Evolutionary conservation across 805 yeast species (phyloP).

Genomic region (Cyberlindnera petersonii): DNA sequence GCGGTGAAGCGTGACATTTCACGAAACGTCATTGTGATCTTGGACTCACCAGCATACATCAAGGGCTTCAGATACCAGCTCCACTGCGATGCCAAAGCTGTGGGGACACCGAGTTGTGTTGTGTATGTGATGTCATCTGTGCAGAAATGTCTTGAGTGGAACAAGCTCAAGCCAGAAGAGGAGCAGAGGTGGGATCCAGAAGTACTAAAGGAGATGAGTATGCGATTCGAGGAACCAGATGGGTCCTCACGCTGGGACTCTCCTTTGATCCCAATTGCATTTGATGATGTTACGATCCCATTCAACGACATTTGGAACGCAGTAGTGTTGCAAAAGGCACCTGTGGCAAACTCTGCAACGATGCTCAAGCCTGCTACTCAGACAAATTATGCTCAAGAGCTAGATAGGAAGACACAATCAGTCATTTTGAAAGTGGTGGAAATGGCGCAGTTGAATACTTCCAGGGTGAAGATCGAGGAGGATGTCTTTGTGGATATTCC

Average conservation of each 20-base stretch:
- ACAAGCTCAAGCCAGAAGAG: slow-evolving; percentile 30
- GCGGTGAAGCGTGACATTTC: slow-evolving; percentile 83
- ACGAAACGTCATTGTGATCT: slow-evolving; percentile 65
- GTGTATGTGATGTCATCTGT: slow-evolving; percentile 72
- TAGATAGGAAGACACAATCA: slow-evolving; percentile 66
- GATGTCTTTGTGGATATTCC: slow-evolving; percentile 60
- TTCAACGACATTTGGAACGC: slow-evolving; percentile 65
- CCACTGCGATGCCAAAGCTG: slow-evolving; percentile 87
- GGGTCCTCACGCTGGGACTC: slow-evolving; percentile 88
- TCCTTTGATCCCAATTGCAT: slow-evolving; percentile 71
- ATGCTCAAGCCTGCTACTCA: slow-evolving; percentile 75
- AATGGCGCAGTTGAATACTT: slow-evolving; percentile 48
- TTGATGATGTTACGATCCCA: slow-evolving; percentile 51
- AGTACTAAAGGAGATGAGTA: slow-evolving; percentile 61
- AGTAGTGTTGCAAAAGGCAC: slow-evolving; percentile 47
- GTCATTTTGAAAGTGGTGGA: slow-evolving; percentile 62
- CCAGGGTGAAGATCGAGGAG: slow-evolving; percentile 38
- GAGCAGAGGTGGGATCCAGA: slow-evolving; percentile 58
- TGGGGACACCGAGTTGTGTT: slow-evolving; percentile 77
- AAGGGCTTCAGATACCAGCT: slow-evolving; percentile 94
- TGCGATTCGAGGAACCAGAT: slow-evolving; percentile 93
- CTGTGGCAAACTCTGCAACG: slow-evolving; percentile 84
- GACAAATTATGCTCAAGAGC: slow-evolving; percentile 68
- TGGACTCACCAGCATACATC: slow-evolving; percentile 85
- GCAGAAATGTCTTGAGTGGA: slow-evolving; percentile 62